A percentile compares a stretch with the other conserved stretches of the same genome.
These are phyloP conservation scores for Lodderomyces theae DNA, from an alignment of 1,139 yeast genomes.

Conservation along the genomic window DNA sequence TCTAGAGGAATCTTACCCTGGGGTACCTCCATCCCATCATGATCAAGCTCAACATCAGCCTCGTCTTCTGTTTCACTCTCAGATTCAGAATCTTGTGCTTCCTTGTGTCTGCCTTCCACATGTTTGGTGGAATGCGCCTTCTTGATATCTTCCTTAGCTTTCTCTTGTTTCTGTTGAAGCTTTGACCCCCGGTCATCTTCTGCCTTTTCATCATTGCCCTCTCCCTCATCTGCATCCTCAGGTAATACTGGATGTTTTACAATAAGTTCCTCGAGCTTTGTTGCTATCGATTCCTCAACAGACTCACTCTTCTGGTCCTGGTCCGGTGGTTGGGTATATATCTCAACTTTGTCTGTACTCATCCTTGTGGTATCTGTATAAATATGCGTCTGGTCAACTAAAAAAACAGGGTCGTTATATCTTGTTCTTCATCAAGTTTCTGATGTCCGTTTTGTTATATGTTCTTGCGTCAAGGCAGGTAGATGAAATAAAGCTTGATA, in stretches of 20 bases:
- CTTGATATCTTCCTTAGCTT: conserved; percentile 4
- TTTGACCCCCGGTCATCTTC: neutral
- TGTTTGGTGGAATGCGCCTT: conserved; percentile 1
- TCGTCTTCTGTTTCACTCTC: conserved; percentile 2
- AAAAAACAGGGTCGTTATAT: too few relatives aligned
- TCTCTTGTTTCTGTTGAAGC: neutral
- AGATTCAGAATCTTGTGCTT: neutral
- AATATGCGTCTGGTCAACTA: too few relatives aligned
- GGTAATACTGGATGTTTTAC: conserved; percentile 11
- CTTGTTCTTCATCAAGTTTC: too few relatives aligned
- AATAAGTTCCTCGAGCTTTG: conserved; percentile 10
- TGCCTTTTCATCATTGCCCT: neutral
- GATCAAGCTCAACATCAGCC: conserved; percentile 20
- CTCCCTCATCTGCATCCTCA: conserved; percentile 1
- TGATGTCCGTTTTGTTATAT: too few relatives aligned
- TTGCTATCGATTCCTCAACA: conserved; percentile 6
- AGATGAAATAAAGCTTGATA: too few relatives aligned
- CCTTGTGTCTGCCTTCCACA: neutral
- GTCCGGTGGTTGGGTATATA: conserved; percentile 12
- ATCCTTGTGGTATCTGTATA: conserved; percentile 5
- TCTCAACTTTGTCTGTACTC: conserved; percentile 10
- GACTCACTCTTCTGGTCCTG: conserved; percentile 3
- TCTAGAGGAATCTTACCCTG: conserved; percentile 40
- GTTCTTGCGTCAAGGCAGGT: too few relatives aligned
- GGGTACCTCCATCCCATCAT: conserved; percentile 39